A percentile compares a stretch with the other conserved stretches of the same genome.
Evolutionary conservation across 2,329 filamentous ascomycete genomes (phyloP).

Genomic region (Huntiella decipiens): DNA sequence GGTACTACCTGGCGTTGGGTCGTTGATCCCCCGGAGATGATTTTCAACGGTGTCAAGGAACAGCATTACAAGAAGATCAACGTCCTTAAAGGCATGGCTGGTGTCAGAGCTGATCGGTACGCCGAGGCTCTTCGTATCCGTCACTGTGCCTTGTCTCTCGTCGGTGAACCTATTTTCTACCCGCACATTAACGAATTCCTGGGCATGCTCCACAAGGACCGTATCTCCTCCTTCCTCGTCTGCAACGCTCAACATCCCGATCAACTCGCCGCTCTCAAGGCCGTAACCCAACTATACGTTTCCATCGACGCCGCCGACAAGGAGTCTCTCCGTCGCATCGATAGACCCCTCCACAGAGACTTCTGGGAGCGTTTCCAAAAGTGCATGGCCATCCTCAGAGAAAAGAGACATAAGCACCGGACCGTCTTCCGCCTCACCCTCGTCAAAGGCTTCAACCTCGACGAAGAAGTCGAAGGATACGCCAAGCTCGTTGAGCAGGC

Average conservation of each 20-base stretch:
- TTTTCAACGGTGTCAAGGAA: conserved; percentile 77
- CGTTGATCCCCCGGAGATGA: conserved; percentile 74
- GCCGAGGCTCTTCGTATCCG: conserved; percentile 82
- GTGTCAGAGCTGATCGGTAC: conserved; percentile 79
- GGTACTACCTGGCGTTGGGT: conserved; percentile 95
- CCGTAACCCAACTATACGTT: conserved; percentile 89
- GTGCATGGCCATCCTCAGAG: conserved; percentile 74
- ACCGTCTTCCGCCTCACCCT: conserved; percentile 91
- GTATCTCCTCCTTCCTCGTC: conserved; percentile 85
- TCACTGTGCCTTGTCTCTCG: conserved; percentile 79
- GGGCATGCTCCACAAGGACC: conserved; percentile 61
- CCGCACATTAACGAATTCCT: conserved; percentile 91
- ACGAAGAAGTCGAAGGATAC: conserved; percentile 81
- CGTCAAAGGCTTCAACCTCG: conserved; percentile 95
- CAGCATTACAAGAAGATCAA: conserved; percentile 96
- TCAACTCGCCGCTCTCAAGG: conserved; percentile 61
- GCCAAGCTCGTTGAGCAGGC: conserved; percentile 73
- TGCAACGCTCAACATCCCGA: conserved; percentile 96
- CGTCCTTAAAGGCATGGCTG: conserved; percentile 85
- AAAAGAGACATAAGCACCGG: conserved; percentile 66
- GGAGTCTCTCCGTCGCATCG: conserved; percentile 72
- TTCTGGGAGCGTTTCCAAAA: conserved; percentile 93
- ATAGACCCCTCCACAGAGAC: conserved; percentile 80
- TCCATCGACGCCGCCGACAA: conserved; percentile 88
- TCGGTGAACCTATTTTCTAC: conserved; percentile 98